Percentiles rank a stretch among this genome's conserved stretches.
Evolutionary conservation across 306 rosid species (phyloP).

Genomic region (Pterocarpus macrocarpus): DNA sequence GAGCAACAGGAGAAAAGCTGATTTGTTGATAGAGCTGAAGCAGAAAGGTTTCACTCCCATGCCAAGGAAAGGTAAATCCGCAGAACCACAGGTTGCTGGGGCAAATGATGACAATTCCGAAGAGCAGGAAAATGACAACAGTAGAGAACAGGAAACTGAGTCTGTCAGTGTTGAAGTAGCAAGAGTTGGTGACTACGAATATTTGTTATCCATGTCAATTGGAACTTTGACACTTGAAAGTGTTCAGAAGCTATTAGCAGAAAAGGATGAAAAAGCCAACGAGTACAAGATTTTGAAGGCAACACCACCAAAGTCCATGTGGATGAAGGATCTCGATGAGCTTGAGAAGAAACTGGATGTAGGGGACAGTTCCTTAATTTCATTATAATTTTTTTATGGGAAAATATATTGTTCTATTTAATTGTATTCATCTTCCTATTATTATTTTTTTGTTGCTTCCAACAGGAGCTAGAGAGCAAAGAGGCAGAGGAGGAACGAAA

Average conservation of each 20-base stretch:
- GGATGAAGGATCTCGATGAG: slow-evolving; percentile 83
- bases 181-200: slow-evolving; percentile 72
- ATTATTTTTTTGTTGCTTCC: background rate
- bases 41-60: slow-evolving; percentile 92
- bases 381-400: background rate
- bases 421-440: background rate
- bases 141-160: slow-evolving; percentile 60
- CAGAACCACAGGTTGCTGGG: slow-evolving; percentile 91
- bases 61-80: slow-evolving; percentile 76
- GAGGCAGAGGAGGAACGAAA: slow-evolving; percentile 74
- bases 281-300: slow-evolving; percentile 71
- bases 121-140: slow-evolving; percentile 67
- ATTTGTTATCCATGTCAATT: slow-evolving; percentile 78
- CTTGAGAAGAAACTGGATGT: slow-evolving; percentile 81
- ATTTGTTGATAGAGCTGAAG: slow-evolving; percentile 78
- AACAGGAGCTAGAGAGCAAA: slow-evolving; percentile 72
- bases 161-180: slow-evolving; percentile 45
- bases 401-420: too few relatives aligned
- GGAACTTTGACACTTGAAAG: slow-evolving; percentile 83
- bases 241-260: slow-evolving; percentile 73
- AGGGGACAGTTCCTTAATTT: slow-evolving; percentile 18
- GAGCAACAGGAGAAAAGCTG: slow-evolving; percentile 80
- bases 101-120: slow-evolving; percentile 71
- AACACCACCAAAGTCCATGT: slow-evolving; percentile 71
- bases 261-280: slow-evolving; percentile 64